Evolutionary conservation across 352 stramenopile species (phyloP).

Genomic region (Phytophthora sp.): DNA sequence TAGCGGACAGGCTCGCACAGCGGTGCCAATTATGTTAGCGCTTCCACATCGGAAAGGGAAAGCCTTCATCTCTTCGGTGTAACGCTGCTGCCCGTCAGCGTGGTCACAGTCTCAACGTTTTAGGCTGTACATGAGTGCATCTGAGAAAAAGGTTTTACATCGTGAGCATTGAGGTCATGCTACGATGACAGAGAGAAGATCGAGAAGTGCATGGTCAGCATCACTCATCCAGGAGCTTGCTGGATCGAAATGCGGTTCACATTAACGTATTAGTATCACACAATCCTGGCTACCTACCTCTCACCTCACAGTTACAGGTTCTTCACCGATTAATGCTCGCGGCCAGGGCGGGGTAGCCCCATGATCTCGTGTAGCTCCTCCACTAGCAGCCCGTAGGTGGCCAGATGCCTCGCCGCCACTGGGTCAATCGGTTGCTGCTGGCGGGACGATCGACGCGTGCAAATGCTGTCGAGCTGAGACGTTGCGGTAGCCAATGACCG

Average conservation of each 20-base stretch:
- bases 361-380: conserved; percentile 81
- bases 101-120: too few relatives aligned
- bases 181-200: too few relatives aligned
- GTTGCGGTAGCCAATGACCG: conserved; percentile 57
- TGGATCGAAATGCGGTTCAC: conserved; percentile 19
- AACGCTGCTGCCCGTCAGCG: too few relatives aligned
- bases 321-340: conserved; percentile 14
- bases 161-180: too few relatives aligned
- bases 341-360: conserved; percentile 46
- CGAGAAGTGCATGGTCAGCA: too few relatives aligned
- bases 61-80: too few relatives aligned
- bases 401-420: conserved; percentile 38
- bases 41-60: too few relatives aligned
- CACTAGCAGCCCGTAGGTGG: conserved; percentile 57
- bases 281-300: conserved; percentile 15
- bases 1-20: too few relatives aligned
- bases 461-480: conserved; percentile 55
- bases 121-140: too few relatives aligned
- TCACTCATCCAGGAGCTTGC: too few relatives aligned
- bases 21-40: too few relatives aligned
- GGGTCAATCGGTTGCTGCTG: conserved; percentile 33
- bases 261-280: conserved; percentile 18
- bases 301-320: conserved; percentile 14
- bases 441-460: conserved; percentile 30
- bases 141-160: too few relatives aligned